A percentile compares a stretch with the other conserved stretches of the same genome.
These are phyloP conservation scores for Strobilomyces echinocephalus DNA, from an alignment of 768 basidiomycete genomes.

Conservation along the genomic window DNA sequence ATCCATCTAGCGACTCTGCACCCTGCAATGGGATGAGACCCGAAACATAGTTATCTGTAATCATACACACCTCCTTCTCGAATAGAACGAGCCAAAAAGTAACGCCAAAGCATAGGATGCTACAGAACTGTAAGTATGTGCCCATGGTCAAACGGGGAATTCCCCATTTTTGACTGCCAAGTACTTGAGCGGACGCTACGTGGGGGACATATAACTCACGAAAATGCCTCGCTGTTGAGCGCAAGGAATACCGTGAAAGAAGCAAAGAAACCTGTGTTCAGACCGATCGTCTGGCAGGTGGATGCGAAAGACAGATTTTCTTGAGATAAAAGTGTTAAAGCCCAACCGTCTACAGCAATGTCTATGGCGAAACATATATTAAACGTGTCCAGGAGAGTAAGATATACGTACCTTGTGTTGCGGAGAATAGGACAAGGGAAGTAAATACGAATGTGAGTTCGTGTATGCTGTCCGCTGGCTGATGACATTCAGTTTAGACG, in stretches of 20 bases:
- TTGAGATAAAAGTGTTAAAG: slow-evolving; percentile 79
- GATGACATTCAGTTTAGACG: slow-evolving; percentile 11
- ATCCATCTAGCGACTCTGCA: slow-evolving; percentile 63
- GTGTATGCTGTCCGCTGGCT: slow-evolving; percentile 79
- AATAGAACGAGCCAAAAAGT: slow-evolving; percentile 85
- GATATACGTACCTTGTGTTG: slow-evolving; percentile 79
- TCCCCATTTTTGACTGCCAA: slow-evolving; percentile 65
- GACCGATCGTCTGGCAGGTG: slow-evolving; percentile 95
- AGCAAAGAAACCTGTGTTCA: slow-evolving; percentile 92
- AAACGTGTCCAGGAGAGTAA: background rate
- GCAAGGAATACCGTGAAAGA: slow-evolving; percentile 98
- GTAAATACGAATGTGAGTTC: slow-evolving; percentile 84
- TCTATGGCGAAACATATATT: slow-evolving; percentile 42
- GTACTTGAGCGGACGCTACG: slow-evolving; percentile 7
- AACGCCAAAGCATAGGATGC: slow-evolving; percentile 72
- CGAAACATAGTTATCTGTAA: background rate
- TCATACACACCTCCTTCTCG: slow-evolving; percentile 75
- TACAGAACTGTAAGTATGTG: slow-evolving; percentile 85
- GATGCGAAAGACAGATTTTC: slow-evolving; percentile 95
- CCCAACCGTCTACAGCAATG: slow-evolving; percentile 96
- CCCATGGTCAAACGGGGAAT: slow-evolving; percentile 66
- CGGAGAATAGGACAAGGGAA: slow-evolving; percentile 87
- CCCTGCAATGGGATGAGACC: slow-evolving; percentile 44
- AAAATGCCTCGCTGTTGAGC: slow-evolving; percentile 90
- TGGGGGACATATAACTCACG: slow-evolving; percentile 40